Evolutionary conservation across 192 early-diverging fungal species (phyloP).

Genomic region (Chytriomyces hyalinus): DNA sequence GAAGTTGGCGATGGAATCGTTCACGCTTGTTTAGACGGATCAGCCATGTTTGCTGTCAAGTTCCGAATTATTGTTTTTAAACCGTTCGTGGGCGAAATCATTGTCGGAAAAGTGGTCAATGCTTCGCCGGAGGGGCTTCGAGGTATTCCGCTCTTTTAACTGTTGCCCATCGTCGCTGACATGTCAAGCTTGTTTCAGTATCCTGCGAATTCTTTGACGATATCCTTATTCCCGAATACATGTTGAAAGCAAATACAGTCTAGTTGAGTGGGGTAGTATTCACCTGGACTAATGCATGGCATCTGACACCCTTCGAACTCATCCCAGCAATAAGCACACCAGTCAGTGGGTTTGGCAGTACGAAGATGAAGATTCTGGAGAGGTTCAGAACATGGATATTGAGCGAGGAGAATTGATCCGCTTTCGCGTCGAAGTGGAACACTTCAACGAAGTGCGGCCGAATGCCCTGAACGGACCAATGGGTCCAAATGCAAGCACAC

Average conservation of each 20-base stretch:
- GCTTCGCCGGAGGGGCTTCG: slow-evolving; percentile 70
- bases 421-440: slow-evolving; percentile 74
- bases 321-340: slow-evolving; percentile 61
- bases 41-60: slow-evolving; percentile 73
- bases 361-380: slow-evolving; percentile 59
- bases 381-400: slow-evolving; percentile 71
- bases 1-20: slow-evolving; percentile 85
- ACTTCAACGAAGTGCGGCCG: slow-evolving; percentile 79
- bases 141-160: slow-evolving; percentile 54
- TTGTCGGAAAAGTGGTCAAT: slow-evolving; percentile 79
- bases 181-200: slow-evolving; percentile 47
- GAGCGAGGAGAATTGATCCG: slow-evolving; percentile 79
- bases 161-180: background rate
- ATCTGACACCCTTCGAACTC: background rate
- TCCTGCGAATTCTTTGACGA: slow-evolving; percentile 92
- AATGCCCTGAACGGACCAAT: background rate
- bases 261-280: slow-evolving; percentile 15
- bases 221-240: slow-evolving; percentile 73
- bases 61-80: slow-evolving; percentile 90
- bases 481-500: background rate
- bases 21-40: slow-evolving; percentile 80
- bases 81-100: slow-evolving; percentile 86
- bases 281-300: slow-evolving; percentile 17
- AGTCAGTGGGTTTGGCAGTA: slow-evolving; percentile 89
- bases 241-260: slow-evolving; percentile 64